A percentile compares a stretch with the other conserved stretches of the same genome.
These are phyloP conservation scores for Phytophthora idaei DNA, from an alignment of 352 stramenopile genomes.

Conservation along the genomic window DNA sequence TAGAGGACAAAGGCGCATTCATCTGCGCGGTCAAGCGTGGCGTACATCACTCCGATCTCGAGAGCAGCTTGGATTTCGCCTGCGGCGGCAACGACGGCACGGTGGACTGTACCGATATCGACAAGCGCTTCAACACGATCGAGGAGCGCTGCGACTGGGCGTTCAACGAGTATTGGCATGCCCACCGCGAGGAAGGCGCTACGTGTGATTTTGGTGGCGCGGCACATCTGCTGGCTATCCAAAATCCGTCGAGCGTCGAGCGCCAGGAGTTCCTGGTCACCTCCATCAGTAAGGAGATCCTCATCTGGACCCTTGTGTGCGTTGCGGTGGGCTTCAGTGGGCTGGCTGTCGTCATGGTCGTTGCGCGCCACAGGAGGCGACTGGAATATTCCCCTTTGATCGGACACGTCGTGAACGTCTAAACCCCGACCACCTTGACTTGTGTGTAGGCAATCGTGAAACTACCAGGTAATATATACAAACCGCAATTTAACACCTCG, in stretches of 20 bases:
- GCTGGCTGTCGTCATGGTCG: constrained; percentile 17
- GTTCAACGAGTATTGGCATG: constrained; percentile 81
- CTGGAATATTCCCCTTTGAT: constrained; percentile 37
- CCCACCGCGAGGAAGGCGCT: constrained; percentile 58
- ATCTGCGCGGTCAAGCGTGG: constrained; percentile 74
- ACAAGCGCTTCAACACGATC: constrained; percentile 52
- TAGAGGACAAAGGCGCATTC: constrained; percentile 79
- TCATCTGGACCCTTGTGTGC: constrained; percentile 29
- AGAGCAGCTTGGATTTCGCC: constrained; percentile 61
- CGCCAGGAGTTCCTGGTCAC: constrained; percentile 23
- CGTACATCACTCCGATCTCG: constrained; percentile 55
- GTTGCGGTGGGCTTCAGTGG: constrained; percentile 14
- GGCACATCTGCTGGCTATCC: constrained; percentile 54
- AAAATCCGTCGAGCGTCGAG: constrained; percentile 23
- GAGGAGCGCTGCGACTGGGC: constrained; percentile 71
- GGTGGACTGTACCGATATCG: constrained; percentile 60
- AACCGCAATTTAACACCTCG: too few species aligned
- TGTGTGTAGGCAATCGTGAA: too few species aligned
- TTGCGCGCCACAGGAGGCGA: constrained; percentile 31
- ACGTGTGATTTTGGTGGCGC: constrained; percentile 80
- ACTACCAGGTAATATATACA: too few species aligned
- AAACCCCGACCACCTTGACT: not conserved
- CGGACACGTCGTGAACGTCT: constrained; percentile 29
- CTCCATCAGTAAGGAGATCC: constrained; percentile 23
- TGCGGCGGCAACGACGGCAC: constrained; percentile 52